Base-by-base conservation (phyloP, 768 basidiomycete species). In the Tricholoma saponaceum region DNA sequence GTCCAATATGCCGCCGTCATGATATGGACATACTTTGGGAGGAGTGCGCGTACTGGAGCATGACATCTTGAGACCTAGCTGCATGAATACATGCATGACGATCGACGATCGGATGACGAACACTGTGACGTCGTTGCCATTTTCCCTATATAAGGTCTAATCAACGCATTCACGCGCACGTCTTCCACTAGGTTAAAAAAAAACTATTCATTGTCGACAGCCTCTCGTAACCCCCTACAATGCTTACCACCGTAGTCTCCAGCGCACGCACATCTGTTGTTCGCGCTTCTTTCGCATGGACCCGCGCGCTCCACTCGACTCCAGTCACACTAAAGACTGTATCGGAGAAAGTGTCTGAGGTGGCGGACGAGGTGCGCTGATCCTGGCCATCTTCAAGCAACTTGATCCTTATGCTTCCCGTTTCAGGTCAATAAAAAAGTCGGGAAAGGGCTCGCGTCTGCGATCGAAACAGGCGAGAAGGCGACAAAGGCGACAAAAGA, bases 391-490 rank as follows among this genome's bases (percentile, higher is more conserved):
- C 20, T 20, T 28, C 25, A 14, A 3, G 18, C 37, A 33, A 59
- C 14, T 33, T 30, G 8, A 22, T 56, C 9, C 6, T n/a, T 37
- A 12, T 35, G n/a, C 16, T 25, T 9, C 14, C 47, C 5, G 5
- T 46, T 47, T 20, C 20, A 81, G 79, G 72, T 80, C 0, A 80
- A 78, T 57, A 75, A 73, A 61, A 76, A 73, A 16, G 65, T 80
- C 9, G 78, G 79, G 5, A 69, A 78, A 58, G 72, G 74, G 2
- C 64, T 82, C 13, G 80, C 79, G 12, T 73, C 71, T 26, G 79
- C 79, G 0, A 75, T 83, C 50, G 79, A 79, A 22, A 74, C 67
- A 13, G 79, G 80, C 0, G 76, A 82, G 62, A 64, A 78, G 54
- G 73, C 72, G 47, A 70, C 78, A 0, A 53, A 74, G 53, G 60